Conservation (phyloP, 495 filamentous ascomycete species). For the Bombardia bombarda region DNA sequence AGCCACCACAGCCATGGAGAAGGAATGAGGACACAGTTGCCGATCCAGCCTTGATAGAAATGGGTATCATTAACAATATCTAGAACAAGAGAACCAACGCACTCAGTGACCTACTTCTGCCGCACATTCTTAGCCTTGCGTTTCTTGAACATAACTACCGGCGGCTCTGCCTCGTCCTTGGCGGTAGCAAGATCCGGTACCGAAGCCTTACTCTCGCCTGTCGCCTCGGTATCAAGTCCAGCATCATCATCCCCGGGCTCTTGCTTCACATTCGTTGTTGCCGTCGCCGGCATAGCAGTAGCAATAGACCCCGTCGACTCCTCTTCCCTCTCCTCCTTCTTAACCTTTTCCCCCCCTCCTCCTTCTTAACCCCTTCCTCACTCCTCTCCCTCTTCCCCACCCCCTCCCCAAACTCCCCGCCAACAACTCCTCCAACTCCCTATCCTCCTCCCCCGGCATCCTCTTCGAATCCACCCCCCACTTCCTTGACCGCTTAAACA, state of each 20-base stretch:
- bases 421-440: slow-evolving; percentile 66
- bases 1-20: no score
- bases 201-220: background rate
- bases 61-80: slow-evolving; percentile 10
- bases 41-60: background rate
- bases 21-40: no score
- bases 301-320: no score
- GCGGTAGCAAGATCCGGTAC: slow-evolving; percentile 1
- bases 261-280: slow-evolving; percentile 8
- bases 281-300: no score
- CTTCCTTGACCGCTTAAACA: slow-evolving; percentile 50
- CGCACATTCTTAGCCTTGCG: slow-evolving; percentile 73
- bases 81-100: background rate
- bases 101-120: slow-evolving; percentile 28
- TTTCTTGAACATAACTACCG: slow-evolving; percentile 68
- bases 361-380: slow-evolving; percentile 38
- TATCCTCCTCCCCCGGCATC: slow-evolving; percentile 58
- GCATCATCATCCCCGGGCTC: slow-evolving; percentile 7
- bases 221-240: background rate
- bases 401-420: slow-evolving; percentile 33
- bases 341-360: slow-evolving; percentile 15
- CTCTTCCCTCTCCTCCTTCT: slow-evolving; percentile 17
- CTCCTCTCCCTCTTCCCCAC: slow-evolving; percentile 24
- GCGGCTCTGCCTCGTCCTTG: slow-evolving; percentile 10
- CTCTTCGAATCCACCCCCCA: slow-evolving; percentile 68